Evolutionary conservation across 2,329 filamentous ascomycete species (phyloP).

Genomic region (Trichoderma koningii): DNA sequence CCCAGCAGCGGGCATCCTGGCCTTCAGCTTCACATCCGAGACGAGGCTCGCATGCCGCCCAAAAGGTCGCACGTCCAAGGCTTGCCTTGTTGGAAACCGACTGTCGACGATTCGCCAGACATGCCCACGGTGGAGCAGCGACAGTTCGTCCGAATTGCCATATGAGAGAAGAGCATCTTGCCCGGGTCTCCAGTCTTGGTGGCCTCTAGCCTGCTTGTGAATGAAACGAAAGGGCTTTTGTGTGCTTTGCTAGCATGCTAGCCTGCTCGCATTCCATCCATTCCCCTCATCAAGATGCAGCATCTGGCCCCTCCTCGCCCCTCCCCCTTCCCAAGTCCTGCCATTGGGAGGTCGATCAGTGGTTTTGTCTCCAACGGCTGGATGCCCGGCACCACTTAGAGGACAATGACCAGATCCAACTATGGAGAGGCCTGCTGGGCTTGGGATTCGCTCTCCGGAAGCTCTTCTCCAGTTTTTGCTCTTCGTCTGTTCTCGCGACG

Average conservation of each 20-base stretch:
- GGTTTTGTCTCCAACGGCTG: slow-evolving; percentile 24
- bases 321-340: slow-evolving; percentile 23
- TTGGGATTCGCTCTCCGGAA: slow-evolving; percentile 23
- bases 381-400: slow-evolving; percentile 18
- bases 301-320: slow-evolving; percentile 25
- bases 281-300: slow-evolving; percentile 20
- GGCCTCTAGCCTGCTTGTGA: background rate
- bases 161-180: background rate
- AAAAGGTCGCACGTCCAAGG: background rate
- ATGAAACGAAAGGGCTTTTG: slow-evolving; percentile 14
- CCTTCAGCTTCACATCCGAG: slow-evolving; percentile 16
- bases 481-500: slow-evolving; percentile 16
- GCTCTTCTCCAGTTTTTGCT: slow-evolving; percentile 22
- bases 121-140: slow-evolving; percentile 8
- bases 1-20: slow-evolving; percentile 15
- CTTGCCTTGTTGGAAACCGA: background rate
- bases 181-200: slow-evolving; percentile 2
- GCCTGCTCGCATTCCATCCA: slow-evolving; percentile 6
- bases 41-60: slow-evolving; percentile 13
- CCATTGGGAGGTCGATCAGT: slow-evolving; percentile 22
- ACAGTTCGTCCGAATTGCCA: slow-evolving; percentile 9
- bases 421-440: slow-evolving; percentile 10
- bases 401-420: slow-evolving; percentile 18
- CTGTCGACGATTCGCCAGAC: slow-evolving; percentile 10
- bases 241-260: slow-evolving; percentile 15